These are phyloP conservation scores for Taphrina communis DNA, from an alignment of 1,139 yeast species.

Conservation along the genomic window DNA sequence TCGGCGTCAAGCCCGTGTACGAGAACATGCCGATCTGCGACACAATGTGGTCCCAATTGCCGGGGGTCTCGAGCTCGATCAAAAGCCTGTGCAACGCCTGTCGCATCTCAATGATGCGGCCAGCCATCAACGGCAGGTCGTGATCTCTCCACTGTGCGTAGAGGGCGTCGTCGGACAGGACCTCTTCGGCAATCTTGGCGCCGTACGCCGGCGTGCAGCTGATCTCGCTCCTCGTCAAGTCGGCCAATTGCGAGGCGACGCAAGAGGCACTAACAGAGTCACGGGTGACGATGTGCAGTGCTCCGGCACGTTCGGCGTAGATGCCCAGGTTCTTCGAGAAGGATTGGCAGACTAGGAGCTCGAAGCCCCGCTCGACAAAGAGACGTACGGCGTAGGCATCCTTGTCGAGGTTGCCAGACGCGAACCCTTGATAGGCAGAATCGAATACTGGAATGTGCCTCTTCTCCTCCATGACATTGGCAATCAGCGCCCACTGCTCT, in stretches of 20 bases:
- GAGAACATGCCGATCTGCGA: slow-evolving; percentile 97
- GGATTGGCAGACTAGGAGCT: slow-evolving; percentile 79
- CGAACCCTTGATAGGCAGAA: slow-evolving; percentile 94
- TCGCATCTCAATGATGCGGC: slow-evolving; percentile 78
- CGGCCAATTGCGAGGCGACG: slow-evolving; percentile 78
- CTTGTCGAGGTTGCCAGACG: slow-evolving; percentile 67
- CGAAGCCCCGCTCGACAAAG: slow-evolving; percentile 56
- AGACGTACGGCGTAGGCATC: slow-evolving; percentile 61
- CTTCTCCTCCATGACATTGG: slow-evolving; percentile 63
- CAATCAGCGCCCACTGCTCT: slow-evolving; percentile 78
- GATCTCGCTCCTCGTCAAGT: slow-evolving; percentile 81
- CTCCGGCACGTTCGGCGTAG: slow-evolving; percentile 94
- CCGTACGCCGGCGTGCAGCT: slow-evolving; percentile 97
- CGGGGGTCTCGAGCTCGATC: slow-evolving; percentile 62
- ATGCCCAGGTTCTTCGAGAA: slow-evolving; percentile 97
- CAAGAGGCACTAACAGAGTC: slow-evolving; percentile 51
- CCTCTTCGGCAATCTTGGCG: slow-evolving; percentile 79
- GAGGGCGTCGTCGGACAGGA: slow-evolving; percentile 67
- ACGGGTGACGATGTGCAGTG: slow-evolving; percentile 64
- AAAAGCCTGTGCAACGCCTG: slow-evolving; percentile 56
- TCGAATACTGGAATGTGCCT: slow-evolving; percentile 78
- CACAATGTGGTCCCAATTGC: slow-evolving; percentile 84
- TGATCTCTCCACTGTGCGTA: slow-evolving; percentile 70
- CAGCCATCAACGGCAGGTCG: slow-evolving; percentile 78
- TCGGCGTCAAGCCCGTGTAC: slow-evolving; percentile 76